Evolutionary conservation across 2,329 filamentous ascomycete genomes (phyloP), one percentile per base, ranked within the genome.

Genomic region (Colletotrichum scovillei): DNA sequence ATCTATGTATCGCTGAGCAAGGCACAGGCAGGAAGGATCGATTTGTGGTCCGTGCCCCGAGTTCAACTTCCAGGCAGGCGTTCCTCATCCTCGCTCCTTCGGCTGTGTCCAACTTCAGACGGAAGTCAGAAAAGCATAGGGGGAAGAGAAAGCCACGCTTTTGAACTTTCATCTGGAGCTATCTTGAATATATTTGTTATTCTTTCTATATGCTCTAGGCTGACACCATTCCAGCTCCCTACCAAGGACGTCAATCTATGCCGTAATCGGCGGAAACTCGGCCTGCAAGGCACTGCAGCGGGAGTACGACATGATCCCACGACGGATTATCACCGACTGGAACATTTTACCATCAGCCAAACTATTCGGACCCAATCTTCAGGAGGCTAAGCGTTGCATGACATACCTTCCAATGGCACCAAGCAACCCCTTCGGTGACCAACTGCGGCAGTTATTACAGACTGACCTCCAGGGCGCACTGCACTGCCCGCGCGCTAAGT

Each of bases 401-500:
- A n/a, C 42, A 63, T 62, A 9, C 11, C 32, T n/a, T 7, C 30
- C 19, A 7, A 42, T 3, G 38, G 38, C 38, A 42, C 46, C 28
- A 16, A 38, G n/a, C n/a, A 14, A 24, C 26, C 16, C 30, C 30
- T 64, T 52, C 30, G 30, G 49, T 66, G 53, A 26, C 35, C 53
- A 58, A 28, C 24, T 49, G 53, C 63, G 38, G 32, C 32, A 64
- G 62, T 63, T 63, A 46, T 16, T 11, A 19, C 38, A 19, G 38
- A 42, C 38, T 42, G 14, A 32, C 63, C 12, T 66, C 52, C 35
- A 66, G 32, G 42, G 63, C 63, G 52, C 53, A 22, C 7, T 57
- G 55, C 55, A 26, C 55, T 28, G 24, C 28, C 55, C 63, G 35
- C 63, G 35, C 63, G 60, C 67, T 49, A 65, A 65, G 52, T 38